Conservation (phyloP, 75 land plant species). For the Adiantum capillusveneris region DNA sequence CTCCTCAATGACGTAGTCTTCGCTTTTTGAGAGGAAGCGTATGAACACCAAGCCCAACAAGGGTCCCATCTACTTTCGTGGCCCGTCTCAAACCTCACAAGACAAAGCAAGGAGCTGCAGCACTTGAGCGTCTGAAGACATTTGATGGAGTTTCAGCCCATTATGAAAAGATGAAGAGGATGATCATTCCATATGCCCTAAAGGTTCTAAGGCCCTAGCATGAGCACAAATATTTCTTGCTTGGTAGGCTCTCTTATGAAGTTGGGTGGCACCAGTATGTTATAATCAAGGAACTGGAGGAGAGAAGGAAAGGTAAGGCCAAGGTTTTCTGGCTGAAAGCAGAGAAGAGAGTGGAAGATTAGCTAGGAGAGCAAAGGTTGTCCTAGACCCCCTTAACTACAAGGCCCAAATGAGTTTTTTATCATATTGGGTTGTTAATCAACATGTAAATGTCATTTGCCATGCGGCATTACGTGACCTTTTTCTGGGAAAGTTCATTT, state of each 20-base stretch:
- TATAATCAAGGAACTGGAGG: constrained; percentile 34
- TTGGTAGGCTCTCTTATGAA: constrained; percentile 35
- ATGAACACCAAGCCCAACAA: constrained; percentile 53
- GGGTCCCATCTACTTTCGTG: constrained; percentile 46
- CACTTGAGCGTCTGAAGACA: constrained; percentile 35
- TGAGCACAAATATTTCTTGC: constrained; percentile 39
- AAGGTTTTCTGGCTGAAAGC: constrained; percentile 20
- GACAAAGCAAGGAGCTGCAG: constrained; percentile 48
- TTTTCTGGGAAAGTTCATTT: no score
- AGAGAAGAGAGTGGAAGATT: constrained; percentile 10
- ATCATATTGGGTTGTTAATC: no score
- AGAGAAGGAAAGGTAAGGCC: constrained; percentile 28
- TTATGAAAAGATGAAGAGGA: constrained; percentile 46
- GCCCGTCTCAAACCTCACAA: constrained; percentile 50
- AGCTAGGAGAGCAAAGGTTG: constrained; percentile 7
- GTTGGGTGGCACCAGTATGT: constrained; percentile 48
- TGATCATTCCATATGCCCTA: constrained; percentile 54
- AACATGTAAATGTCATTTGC: no score
- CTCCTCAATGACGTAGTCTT: constrained; percentile 46
- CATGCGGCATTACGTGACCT: no score
- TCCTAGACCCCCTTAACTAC: constrained; percentile 26
- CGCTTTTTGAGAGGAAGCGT: constrained; percentile 41
- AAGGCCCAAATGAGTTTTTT: no score
- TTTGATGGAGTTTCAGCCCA: constrained; percentile 48
- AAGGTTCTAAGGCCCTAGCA: constrained; percentile 44